These are phyloP conservation scores for Cucurbita ficifolia DNA, from an alignment of 306 rosid species.

Conservation along the genomic window DNA sequence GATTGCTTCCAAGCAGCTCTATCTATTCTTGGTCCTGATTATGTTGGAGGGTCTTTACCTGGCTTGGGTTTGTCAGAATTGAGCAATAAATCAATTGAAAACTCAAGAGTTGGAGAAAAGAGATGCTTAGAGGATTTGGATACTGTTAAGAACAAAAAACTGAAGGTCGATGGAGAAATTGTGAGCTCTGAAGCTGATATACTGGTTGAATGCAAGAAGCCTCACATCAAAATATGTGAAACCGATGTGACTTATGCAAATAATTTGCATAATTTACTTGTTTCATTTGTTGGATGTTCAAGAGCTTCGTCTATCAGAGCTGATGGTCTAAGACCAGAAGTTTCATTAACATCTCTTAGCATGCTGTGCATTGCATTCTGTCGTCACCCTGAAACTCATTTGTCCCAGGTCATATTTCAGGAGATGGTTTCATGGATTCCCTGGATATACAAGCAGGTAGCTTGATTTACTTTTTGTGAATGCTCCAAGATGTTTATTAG, in stretches of 20 bases:
- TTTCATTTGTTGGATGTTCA: conserved; percentile 36
- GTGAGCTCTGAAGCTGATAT: conserved; percentile 24
- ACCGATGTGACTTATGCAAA: conserved; percentile 45
- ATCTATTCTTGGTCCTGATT: conserved; percentile 51
- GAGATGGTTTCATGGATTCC: conserved; percentile 83
- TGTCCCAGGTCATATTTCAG: conserved; percentile 42
- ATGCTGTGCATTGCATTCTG: conserved; percentile 63
- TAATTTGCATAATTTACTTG: conserved; percentile 40
- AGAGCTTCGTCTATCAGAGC: conserved; percentile 27
- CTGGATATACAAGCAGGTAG: conserved; percentile 70
- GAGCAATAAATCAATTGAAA: conserved; percentile 31
- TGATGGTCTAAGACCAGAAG: conserved; percentile 39
- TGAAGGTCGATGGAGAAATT: conserved; percentile 38
- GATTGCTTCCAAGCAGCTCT: conserved; percentile 70
- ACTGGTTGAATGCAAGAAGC: conserved; percentile 28
- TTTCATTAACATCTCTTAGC: conserved; percentile 66
- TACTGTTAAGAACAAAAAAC: conserved; percentile 34
- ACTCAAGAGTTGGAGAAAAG: conserved; percentile 42
- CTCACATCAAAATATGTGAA: conserved; percentile 25
- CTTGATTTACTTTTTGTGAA: conserved; percentile 15
- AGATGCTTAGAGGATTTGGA: conserved; percentile 45
- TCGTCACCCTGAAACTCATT: conserved; percentile 46
- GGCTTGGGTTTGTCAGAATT: conserved; percentile 12
- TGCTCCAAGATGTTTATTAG: background rate
- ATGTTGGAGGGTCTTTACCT: conserved; percentile 33